Evolutionary conservation across 208 protist species (phyloP).

Genomic region (Trypanosomatidae sp.): DNA sequence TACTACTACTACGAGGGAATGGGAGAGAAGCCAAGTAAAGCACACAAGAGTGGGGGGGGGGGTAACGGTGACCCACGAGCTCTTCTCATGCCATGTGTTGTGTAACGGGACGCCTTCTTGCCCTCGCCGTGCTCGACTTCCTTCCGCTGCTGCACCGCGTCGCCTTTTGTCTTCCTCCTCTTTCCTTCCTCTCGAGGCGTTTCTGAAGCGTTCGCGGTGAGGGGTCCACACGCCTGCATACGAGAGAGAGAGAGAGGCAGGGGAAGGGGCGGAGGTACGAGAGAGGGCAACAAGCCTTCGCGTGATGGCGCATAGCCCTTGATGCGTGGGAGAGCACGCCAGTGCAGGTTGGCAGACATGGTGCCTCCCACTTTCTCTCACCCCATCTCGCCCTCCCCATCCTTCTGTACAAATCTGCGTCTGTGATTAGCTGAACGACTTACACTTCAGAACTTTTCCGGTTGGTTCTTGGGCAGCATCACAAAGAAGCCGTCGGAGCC

Average conservation of each 20-base stretch:
- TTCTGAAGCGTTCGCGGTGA: neutral
- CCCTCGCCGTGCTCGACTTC: neutral
- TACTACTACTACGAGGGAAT: slow-evolving; percentile 5
- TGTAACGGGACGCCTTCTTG: neutral
- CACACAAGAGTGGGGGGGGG: neutral
- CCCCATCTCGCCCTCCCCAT: neutral
- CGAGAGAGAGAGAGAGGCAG: neutral
- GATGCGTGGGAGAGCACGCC: neutral
- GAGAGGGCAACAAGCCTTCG: neutral
- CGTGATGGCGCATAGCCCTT: neutral
- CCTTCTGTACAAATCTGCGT: neutral
- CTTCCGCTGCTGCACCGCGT: neutral
- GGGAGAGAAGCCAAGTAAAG: too few species aligned
- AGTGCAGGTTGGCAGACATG: neutral
- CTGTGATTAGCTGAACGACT: neutral
- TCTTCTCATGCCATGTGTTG: neutral
- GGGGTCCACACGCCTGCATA: neutral
- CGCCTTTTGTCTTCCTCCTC: neutral
- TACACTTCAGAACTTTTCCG: slow-evolving; percentile 77
- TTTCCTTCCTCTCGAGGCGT: neutral
- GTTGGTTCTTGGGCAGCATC: slow-evolving; percentile 84
- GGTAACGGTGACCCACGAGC: neutral
- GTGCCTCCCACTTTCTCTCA: neutral
- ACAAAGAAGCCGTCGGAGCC: slow-evolving; percentile 86
- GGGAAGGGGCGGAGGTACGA: neutral